phyloP scores from a whole-genome alignment of 495 filamentous ascomycete genomes.

The Aspergillus ellipticus region DNA sequence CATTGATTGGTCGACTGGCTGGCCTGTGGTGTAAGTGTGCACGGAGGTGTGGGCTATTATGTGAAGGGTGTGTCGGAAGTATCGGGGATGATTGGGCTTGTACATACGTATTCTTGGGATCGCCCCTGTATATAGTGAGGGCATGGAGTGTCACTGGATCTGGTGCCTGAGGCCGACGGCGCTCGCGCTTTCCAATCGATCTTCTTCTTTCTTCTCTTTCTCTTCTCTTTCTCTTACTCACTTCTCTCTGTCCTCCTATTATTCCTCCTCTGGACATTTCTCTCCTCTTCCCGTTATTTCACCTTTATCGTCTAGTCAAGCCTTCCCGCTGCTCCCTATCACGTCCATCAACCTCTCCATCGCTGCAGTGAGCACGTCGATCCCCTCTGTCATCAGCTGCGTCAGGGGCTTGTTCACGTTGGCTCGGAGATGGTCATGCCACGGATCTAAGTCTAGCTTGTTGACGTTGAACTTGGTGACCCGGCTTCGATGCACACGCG shows the following conservation, averaged over 20 bases:
- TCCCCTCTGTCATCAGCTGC: constrained; percentile 61
- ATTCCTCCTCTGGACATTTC: background rate
- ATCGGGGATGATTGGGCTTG: too few species aligned
- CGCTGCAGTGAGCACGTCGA: constrained; percentile 55
- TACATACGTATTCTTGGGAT: background rate
- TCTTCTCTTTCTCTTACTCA: background rate
- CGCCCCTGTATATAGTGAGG: background rate
- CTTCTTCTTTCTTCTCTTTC: too few species aligned
- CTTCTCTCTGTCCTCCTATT: background rate
- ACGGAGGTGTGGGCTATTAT: background rate
- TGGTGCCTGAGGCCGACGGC: too few species aligned
- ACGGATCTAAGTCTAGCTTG: constrained; percentile 63
- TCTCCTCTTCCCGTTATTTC: background rate
- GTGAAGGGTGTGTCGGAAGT: too few species aligned
- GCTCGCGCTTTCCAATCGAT: too few species aligned
- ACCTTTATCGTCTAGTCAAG: constrained; percentile 12
- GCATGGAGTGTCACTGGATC: too few species aligned
- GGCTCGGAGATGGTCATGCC: constrained; percentile 53
- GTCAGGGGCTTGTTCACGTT: constrained; percentile 60
- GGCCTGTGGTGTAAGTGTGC: constrained; percentile 51
- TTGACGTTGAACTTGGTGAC: constrained; percentile 73
- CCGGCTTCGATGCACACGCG: constrained; percentile 52
- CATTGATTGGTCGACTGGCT: constrained; percentile 61
- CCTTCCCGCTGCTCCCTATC: constrained; percentile 61
- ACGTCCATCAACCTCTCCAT: constrained; percentile 66